Evolutionary conservation across 768 basidiomycete genomes (phyloP).

Genomic region (Lentinula lateritia): DNA sequence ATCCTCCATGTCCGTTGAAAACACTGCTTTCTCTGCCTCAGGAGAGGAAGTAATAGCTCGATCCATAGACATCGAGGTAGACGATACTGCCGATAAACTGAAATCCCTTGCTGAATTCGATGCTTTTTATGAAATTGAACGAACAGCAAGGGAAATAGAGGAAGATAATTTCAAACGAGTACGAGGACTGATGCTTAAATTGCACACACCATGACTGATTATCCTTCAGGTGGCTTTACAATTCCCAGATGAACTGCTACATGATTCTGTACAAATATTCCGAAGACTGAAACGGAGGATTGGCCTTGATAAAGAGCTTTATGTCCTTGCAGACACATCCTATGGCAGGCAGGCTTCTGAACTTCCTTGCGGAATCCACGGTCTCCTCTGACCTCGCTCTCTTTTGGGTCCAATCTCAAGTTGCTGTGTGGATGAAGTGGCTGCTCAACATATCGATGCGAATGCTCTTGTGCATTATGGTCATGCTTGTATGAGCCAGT

Average conservation of each 20-base stretch:
- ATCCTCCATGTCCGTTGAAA: not conserved
- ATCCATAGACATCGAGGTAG: slow-evolving; percentile 40
- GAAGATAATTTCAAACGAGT: slow-evolving; percentile 69
- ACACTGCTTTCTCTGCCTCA: slow-evolving; percentile 43
- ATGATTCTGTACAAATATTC: slow-evolving; percentile 82
- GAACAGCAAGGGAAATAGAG: slow-evolving; percentile 57
- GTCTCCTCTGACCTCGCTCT: not conserved
- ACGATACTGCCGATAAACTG: slow-evolving; percentile 25
- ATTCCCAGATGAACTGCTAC: slow-evolving; percentile 91
- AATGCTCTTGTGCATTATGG: slow-evolving; percentile 94
- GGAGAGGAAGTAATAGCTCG: slow-evolving; percentile 62
- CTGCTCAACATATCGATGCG: slow-evolving; percentile 90
- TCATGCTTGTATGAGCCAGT: slow-evolving; percentile 94
- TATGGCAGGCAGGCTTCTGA: slow-evolving; percentile 72
- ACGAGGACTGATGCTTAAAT: slow-evolving; percentile 13
- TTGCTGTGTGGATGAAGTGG: slow-evolving; percentile 96
- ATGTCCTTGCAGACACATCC: slow-evolving; percentile 95
- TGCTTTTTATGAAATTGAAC: slow-evolving; percentile 69
- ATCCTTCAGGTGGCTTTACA: slow-evolving; percentile 73
- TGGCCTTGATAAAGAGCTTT: slow-evolving; percentile 52
- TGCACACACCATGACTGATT: not conserved
- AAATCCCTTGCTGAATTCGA: slow-evolving; percentile 39
- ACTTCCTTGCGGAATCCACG: not conserved
- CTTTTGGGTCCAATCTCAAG: slow-evolving; percentile 31
- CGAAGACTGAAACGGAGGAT: slow-evolving; percentile 51